A percentile compares a stretch with the other conserved stretches of the same genome.
Conservation (phyloP, 257 asterid species). For the Plantago elongata region DNA sequence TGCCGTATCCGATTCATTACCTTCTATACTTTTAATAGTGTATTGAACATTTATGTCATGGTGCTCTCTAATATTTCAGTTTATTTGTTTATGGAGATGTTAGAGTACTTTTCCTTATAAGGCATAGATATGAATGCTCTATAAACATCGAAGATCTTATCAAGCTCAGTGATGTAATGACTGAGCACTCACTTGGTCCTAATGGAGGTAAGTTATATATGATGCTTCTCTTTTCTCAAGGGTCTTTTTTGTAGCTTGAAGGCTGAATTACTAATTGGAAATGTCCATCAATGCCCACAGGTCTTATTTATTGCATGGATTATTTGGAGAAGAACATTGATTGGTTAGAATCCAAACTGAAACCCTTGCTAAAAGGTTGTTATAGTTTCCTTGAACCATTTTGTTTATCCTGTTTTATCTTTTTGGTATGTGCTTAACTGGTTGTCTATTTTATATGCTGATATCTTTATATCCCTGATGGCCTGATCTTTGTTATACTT, state of each 20-base stretch:
- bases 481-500: neutral
- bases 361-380: slow-evolving; percentile 84
- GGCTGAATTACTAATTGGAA: slow-evolving; percentile 8
- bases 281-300: slow-evolving; percentile 32
- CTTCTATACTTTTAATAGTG: slow-evolving; percentile 2
- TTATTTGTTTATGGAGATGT: slow-evolving; percentile 10
- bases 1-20: slow-evolving; percentile 72
- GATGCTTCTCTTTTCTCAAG: slow-evolving; percentile 5
- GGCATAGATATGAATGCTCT: slow-evolving; percentile 79
- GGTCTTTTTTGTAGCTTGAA: neutral
- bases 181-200: slow-evolving; percentile 95
- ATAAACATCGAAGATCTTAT: slow-evolving; percentile 86
- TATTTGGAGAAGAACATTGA: slow-evolving; percentile 90
- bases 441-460: neutral
- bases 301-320: slow-evolving; percentile 96
- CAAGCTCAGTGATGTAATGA: slow-evolving; percentile 86
- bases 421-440: slow-evolving; percentile 10
- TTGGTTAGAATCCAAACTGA: slow-evolving; percentile 81
- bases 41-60: neutral
- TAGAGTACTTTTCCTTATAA: slow-evolving; percentile 38
- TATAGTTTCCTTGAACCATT: slow-evolving; percentile 11
- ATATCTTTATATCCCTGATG: neutral
- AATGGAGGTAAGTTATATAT: slow-evolving; percentile 70
- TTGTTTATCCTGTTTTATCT: slow-evolving; percentile 12
- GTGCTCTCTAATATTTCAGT: neutral